A percentile compares a stretch with the other conserved stretches of the same genome.
Evolutionary conservation across 371 early-diverging fungal genomes (phyloP).

Genomic region (Mortierella sp.): DNA sequence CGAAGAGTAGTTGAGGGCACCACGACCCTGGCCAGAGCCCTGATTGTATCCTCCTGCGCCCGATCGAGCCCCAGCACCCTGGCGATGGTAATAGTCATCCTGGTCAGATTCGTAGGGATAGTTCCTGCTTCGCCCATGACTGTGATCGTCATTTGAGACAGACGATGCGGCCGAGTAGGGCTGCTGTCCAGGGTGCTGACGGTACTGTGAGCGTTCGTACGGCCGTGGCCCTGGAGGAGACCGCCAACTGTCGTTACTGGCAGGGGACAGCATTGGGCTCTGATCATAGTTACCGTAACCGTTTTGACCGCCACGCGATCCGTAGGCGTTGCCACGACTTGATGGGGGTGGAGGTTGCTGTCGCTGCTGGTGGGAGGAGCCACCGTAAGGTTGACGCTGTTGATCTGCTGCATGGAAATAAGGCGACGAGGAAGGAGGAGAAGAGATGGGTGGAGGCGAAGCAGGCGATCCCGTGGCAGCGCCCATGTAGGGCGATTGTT

Average conservation of each 20-base stretch:
- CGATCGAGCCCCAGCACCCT: conserved; percentile 11
- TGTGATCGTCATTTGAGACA: conserved; percentile 27
- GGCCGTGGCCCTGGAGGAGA: conserved; percentile 48
- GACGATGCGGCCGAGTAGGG: conserved; percentile 25
- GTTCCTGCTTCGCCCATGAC: conserved; percentile 13
- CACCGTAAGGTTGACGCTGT: conserved; percentile 10
- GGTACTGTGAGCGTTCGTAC: conserved; percentile 19
- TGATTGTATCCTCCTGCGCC: conserved; percentile 15
- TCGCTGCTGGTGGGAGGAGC: conserved; percentile 17
- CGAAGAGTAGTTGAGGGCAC: conserved; percentile 30
- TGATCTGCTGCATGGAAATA: conserved; percentile 23
- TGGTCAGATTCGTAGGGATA: conserved; percentile 36
- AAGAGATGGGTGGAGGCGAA: conserved; percentile 34
- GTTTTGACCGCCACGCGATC: not conserved
- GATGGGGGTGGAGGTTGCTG: conserved; percentile 16
- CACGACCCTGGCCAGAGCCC: conserved; percentile 15
- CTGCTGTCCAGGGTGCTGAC: conserved; percentile 8
- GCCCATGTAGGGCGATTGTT: conserved; percentile 41
- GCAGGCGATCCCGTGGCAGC: conserved; percentile 35
- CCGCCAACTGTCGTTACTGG: conserved; percentile 47
- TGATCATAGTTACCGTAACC: conserved; percentile 30
- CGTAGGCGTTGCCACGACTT: conserved; percentile 15
- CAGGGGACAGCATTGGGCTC: conserved; percentile 49
- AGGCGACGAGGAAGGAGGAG: conserved; percentile 26
- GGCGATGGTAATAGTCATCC: conserved; percentile 46